Base-by-base conservation (phyloP, 2,329 filamentous ascomycete species). In the Fusarium sacchari region DNA sequence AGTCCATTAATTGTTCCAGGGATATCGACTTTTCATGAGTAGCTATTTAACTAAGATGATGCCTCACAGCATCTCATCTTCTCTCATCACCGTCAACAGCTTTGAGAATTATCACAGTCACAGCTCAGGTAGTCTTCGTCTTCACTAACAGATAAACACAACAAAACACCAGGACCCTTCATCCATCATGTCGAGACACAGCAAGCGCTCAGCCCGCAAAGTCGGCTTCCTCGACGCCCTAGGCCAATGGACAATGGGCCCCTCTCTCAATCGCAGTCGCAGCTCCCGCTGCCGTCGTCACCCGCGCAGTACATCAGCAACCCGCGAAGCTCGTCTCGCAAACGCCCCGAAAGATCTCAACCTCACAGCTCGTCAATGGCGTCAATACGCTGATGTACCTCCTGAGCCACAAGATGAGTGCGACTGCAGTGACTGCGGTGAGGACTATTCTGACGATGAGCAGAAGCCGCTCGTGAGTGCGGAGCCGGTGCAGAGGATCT, bases 161-260 rank as follows among this genome's bases (percentile, higher is more conserved):
- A 28, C 18, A 39, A 24, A 20, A n/a, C 34, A 18, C 10, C 49
- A 53, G 24, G 18, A 13, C 34, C 2, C 24, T 26, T 37, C 20
- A 0, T 22, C 53, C 46, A 44, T 55, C 28, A 71, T 71, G 68
- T 7, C 56, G 44, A 34, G 47, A 50, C 30, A 50, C 12, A 34
- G 18, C 24, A 60, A 36, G 30, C 39, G 18, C 37, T 50, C 34
- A 3, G 59, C 36, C 12, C 60, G 49, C 12, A 28, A 40, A 17
- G 11, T 15, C 14, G 18, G 22, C 18, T 75, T 75, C 22, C 39
- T 75, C 3, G 72, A 73, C 18, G 46, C 63, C 12, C 44, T 75
- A 7, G 72, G 66, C 2, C 30, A 64, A 9, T 64, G 60, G 44
- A 53, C 65, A n/a, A 57, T 64, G 17, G 61, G 61, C 0, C 34